Conservation (phyloP, 2,329 filamentous ascomycete species). For the Claviceps sp. region DNA sequence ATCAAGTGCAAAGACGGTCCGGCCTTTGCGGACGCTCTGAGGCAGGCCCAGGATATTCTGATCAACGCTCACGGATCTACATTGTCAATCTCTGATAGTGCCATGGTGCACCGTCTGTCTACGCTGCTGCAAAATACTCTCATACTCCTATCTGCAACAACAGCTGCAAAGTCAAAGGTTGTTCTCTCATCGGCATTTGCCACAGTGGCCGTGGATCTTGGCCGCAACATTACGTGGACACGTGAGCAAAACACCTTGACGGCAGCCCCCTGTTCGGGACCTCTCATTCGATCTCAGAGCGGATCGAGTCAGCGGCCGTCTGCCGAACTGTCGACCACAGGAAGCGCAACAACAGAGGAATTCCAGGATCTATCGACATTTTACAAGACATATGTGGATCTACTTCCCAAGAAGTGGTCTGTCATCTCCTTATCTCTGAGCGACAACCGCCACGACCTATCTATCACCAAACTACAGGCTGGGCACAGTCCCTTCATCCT, state of each 20-base stretch:
- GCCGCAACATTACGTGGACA: constrained; percentile 54
- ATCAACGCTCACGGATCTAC: constrained; percentile 48
- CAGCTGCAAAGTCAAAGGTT: constrained; percentile 30
- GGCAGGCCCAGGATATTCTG: constrained; percentile 52
- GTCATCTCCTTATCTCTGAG: constrained; percentile 76
- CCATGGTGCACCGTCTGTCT: constrained; percentile 49
- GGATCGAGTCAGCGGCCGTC: background rate
- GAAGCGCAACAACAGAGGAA: constrained; percentile 23
- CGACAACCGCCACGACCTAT: constrained; percentile 70
- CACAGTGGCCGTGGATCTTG: constrained; percentile 53
- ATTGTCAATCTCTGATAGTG: constrained; percentile 38
- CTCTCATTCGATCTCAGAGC: constrained; percentile 22
- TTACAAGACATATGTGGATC: constrained; percentile 70
- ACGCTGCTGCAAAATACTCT: constrained; percentile 51
- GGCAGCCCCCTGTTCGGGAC: background rate
- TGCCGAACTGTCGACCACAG: background rate
- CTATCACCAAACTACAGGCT: constrained; percentile 71
- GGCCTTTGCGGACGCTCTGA: constrained; percentile 45
- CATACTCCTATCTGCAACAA: constrained; percentile 51
- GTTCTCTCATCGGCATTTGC: constrained; percentile 42
- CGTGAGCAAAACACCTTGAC: constrained; percentile 45
- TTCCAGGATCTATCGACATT: constrained; percentile 48
- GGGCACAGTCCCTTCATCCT: constrained; percentile 72
- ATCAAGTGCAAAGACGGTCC: constrained; percentile 19
- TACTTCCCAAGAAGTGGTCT: constrained; percentile 72